These are phyloP conservation scores for Fusarium sp. DNA, from an alignment of 2,329 filamentous ascomycete species.

Conservation along the genomic window DNA sequence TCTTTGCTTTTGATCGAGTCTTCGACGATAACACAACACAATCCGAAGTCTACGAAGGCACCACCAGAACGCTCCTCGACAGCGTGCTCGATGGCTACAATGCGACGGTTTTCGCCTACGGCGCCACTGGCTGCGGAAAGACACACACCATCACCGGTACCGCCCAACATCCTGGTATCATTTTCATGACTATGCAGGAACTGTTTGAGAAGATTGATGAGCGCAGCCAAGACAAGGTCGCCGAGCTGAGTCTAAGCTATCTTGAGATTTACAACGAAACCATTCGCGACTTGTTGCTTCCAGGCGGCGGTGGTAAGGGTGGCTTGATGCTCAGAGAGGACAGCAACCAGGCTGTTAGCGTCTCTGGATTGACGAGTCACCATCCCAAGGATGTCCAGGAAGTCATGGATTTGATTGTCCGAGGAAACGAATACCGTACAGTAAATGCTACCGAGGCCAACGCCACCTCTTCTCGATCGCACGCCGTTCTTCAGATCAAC, in stretches of 20 bases:
- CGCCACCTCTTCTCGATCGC: constrained; percentile 95
- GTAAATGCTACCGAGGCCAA: constrained; percentile 98
- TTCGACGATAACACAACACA: constrained; percentile 97
- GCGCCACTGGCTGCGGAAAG: constrained; percentile 97
- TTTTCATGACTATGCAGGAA: constrained; percentile 99
- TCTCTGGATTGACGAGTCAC: constrained; percentile 90
- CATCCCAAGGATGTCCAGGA: constrained; percentile 91
- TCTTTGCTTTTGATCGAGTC: constrained; percentile 95
- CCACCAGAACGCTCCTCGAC: constrained; percentile 89
- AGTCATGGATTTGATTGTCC: constrained; percentile 99
- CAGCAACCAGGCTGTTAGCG: constrained; percentile 91
- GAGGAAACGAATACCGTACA: constrained; percentile 92
- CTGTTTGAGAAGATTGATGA: constrained; percentile 97
- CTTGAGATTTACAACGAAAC: constrained; percentile 99
- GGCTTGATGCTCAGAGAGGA: constrained; percentile 95
- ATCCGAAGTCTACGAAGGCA: constrained; percentile 93
- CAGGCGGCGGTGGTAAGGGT: constrained; percentile 79
- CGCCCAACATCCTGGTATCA: constrained; percentile 92
- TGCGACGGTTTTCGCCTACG: constrained; percentile 98
- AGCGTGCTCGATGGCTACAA: constrained; percentile 98
- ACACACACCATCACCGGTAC: constrained; percentile 98
- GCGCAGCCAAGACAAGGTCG: constrained; percentile 84
- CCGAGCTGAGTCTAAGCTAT: constrained; percentile 93
- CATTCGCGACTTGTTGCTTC: constrained; percentile 93
- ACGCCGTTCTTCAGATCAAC: constrained; percentile 98